A percentile compares a stretch with the other conserved stretches of the same genome.
Evolutionary conservation across 257 asterid species (phyloP).

Genomic region (Marsdenia floribunda): DNA sequence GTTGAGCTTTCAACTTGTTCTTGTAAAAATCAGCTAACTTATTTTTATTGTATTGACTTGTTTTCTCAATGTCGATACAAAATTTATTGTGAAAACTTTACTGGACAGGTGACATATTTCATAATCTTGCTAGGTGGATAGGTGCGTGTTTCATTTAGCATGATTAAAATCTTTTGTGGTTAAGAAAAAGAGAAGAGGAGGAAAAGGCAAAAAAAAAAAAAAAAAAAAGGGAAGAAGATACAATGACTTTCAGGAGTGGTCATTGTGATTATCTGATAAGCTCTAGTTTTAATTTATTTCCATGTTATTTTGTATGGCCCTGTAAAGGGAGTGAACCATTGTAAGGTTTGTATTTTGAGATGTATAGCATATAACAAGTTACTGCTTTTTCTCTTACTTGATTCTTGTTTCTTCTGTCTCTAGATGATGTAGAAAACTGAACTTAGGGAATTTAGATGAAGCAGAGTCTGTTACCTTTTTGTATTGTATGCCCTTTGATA

Average conservation of each 20-base stretch:
- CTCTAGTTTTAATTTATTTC: not conserved
- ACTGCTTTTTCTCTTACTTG: not conserved
- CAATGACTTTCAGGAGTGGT: not conserved
- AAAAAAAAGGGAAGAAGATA: no score
- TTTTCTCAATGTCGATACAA: not conserved
- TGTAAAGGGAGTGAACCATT: not conserved
- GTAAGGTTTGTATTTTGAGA: not conserved
- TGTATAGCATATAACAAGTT: not conserved
- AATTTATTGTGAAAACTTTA: not conserved
- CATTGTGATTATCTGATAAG: not conserved
- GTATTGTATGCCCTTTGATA: not conserved
- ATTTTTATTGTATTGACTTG: not conserved
- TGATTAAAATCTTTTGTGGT: not conserved
- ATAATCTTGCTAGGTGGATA: not conserved
- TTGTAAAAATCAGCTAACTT: not conserved
- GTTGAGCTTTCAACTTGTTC: slow-evolving; percentile 4
- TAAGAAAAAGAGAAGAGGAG: not conserved
- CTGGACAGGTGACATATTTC: not conserved
- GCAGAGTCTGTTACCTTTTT: not conserved
- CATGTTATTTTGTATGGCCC: not conserved
- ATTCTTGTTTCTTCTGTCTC: not conserved
- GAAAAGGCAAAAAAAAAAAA: not conserved
- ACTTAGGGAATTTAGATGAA: not conserved
- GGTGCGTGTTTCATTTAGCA: not conserved
- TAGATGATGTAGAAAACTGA: not conserved